These are phyloP conservation scores for Chaetomium strumarium DNA, from an alignment of 2,329 filamentous ascomycete species.

Conservation along the genomic window DNA sequence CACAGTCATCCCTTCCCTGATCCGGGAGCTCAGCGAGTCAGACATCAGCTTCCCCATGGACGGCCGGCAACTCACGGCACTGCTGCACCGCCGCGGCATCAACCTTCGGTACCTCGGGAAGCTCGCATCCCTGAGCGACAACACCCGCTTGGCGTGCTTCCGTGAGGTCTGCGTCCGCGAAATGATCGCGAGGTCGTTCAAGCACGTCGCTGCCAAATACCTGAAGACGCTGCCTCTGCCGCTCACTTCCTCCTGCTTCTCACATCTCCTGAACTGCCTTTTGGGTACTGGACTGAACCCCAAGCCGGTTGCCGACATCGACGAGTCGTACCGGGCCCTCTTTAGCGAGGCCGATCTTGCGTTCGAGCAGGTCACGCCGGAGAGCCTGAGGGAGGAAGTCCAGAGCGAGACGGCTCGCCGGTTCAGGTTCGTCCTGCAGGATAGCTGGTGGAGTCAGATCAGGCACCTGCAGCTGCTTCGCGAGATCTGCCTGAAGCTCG, in stretches of 20 bases:
- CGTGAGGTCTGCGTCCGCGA: slow-evolving; percentile 76
- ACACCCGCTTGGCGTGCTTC: slow-evolving; percentile 69
- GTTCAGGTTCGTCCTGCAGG: slow-evolving; percentile 68
- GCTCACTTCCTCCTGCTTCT: slow-evolving; percentile 70
- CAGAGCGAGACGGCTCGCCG: slow-evolving; percentile 64
- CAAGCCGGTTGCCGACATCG: slow-evolving; percentile 72
- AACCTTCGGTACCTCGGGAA: slow-evolving; percentile 94
- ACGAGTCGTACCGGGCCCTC: slow-evolving; percentile 64
- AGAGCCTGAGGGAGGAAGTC: slow-evolving; percentile 62
- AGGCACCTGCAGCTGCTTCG: slow-evolving; percentile 80
- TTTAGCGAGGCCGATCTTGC: slow-evolving; percentile 78
- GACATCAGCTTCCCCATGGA: slow-evolving; percentile 99
- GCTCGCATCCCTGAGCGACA: slow-evolving; percentile 64
- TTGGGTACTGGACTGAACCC: slow-evolving; percentile 70
- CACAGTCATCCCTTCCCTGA: slow-evolving; percentile 74
- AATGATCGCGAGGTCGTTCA: slow-evolving; percentile 93
- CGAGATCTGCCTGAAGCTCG: slow-evolving; percentile 82
- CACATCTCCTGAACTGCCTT: slow-evolving; percentile 91
- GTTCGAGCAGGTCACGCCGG: slow-evolving; percentile 74
- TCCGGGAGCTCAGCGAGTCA: slow-evolving; percentile 82
- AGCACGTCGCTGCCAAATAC: slow-evolving; percentile 78
- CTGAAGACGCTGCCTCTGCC: slow-evolving; percentile 73
- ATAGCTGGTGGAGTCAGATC: slow-evolving; percentile 60
- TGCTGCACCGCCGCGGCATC: slow-evolving; percentile 94
- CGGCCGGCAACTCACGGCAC: slow-evolving; percentile 78